Percentiles rank a stretch among this genome's conserved stretches.
phyloP scores from a whole-genome alignment of 768 basidiomycete species.

The Suillus luteus region DNA sequence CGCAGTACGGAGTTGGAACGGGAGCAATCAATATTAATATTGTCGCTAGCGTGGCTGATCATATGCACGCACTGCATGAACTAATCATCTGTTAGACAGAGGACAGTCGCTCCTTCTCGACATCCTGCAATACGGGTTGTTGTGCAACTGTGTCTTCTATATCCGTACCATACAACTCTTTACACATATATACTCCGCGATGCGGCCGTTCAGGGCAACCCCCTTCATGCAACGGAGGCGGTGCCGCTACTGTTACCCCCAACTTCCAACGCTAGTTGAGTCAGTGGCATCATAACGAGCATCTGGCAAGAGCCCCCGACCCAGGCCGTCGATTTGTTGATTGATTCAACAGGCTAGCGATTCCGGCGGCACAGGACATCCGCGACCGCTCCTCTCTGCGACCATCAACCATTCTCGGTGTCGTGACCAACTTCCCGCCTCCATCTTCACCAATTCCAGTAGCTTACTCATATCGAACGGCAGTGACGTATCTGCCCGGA shows the following conservation, averaged over 20 bases:
- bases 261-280: neutral
- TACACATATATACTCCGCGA: neutral
- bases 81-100: neutral
- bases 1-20: neutral
- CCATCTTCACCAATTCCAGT: slow-evolving; percentile 39
- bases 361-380: neutral
- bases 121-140: neutral
- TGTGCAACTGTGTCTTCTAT: neutral
- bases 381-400: slow-evolving; percentile 9
- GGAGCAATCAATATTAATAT: neutral
- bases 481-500: slow-evolving; percentile 41
- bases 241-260: neutral
- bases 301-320: neutral
- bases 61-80: too few species aligned
- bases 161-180: neutral
- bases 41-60: neutral
- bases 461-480: slow-evolving; percentile 39
- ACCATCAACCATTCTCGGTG: slow-evolving; percentile 41
- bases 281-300: neutral
- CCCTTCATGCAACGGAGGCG: neutral
- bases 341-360: neutral
- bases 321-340: neutral
- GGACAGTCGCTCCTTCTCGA: neutral
- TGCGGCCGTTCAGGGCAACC: neutral
- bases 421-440: slow-evolving; percentile 43